A percentile compares a stretch with the other conserved stretches of the same genome.
Conservation (phyloP, 2,329 filamentous ascomycete genomes). For the Cladosporium velox region DNA sequence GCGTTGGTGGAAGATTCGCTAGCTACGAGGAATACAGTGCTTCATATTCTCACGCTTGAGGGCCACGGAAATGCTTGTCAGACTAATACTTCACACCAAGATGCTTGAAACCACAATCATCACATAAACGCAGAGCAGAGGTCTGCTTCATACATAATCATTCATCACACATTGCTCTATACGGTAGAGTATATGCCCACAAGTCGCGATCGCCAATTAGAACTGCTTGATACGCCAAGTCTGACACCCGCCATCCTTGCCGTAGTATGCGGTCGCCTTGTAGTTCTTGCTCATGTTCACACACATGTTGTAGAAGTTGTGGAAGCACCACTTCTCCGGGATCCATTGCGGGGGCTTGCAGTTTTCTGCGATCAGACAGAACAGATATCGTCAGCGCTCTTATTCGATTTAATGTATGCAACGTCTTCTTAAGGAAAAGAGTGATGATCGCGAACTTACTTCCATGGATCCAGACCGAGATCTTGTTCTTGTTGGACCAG, state of each 20-base stretch:
- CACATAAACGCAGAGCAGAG: too few species aligned
- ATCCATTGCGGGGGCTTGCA: slow-evolving; percentile 27
- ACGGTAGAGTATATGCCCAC: background rate
- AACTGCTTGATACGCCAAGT: slow-evolving; percentile 21
- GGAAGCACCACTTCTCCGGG: slow-evolving; percentile 26
- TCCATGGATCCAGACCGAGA: slow-evolving; percentile 8
- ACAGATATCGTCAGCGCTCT: background rate
- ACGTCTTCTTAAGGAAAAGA: background rate
- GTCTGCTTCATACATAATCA: background rate
- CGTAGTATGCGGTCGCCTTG: slow-evolving; percentile 15
- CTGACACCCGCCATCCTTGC: slow-evolving; percentile 24
- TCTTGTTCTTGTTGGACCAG: slow-evolving; percentile 6
- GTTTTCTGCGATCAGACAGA: slow-evolving; percentile 3
- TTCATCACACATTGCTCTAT: background rate
- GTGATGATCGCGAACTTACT: background rate
- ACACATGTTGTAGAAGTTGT: slow-evolving; percentile 27
- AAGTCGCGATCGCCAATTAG: background rate
- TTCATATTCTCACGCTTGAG: too few species aligned
- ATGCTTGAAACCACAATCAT: too few species aligned
- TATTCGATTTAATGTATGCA: background rate
- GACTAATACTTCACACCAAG: too few species aligned
- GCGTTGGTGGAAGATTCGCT: too few species aligned
- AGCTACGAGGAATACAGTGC: too few species aligned
- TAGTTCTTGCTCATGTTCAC: slow-evolving; percentile 18
- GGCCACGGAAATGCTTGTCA: too few species aligned